Base-by-base conservation (phyloP, 2,329 filamentous ascomycete genomes). In the Sclerotinia sclerotiorum region DNA sequence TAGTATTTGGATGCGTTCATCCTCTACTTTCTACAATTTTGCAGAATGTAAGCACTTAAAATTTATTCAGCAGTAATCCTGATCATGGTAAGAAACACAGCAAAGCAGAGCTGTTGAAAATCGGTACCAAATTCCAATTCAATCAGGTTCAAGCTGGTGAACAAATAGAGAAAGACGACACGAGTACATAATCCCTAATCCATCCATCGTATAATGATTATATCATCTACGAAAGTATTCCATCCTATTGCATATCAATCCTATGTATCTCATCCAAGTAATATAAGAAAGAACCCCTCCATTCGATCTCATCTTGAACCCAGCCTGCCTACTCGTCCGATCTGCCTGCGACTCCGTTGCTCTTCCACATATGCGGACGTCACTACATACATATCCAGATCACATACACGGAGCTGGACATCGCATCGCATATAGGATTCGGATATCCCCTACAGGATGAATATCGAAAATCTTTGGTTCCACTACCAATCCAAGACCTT, bases 1-100 rank as follows among this genome's bases (percentile, higher is more conserved):
- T 24, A 39, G 32, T 24, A 39, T 58, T 60, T 42, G 42, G n/a
- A n/a, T n/a, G n/a, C n/a, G 32, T 39, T 35, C 27, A 35, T 51
- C 21, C 29, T 39, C 11, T 19, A 11, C 17, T 35, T 24, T 60
- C 57, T 17, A 48, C 5, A 4, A 21, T 42, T 51, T 17, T 27
- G 60, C 15, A 63, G 60, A 63, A 39, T 29, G 21, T 63, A 63
- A 63, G 60, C 60, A 63, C 60, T 63, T 63, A 39, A 42, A 39
- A 27, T 51, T 24, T 51, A 51, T 39, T 51, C 29, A 63, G 46
- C 19, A 48, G 60, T 44, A 48, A 60, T 27, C 42, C 57, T 29
- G 35, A 39, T 11, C 39, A 32, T n/a, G 10, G 7, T 29, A 19
- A 32, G 57, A 32, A 32, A 60, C 57, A 57, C 35, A 57, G 54